phyloP scores from a whole-genome alignment of 768 basidiomycete genomes.

The Naganishia friedmannii region DNA sequence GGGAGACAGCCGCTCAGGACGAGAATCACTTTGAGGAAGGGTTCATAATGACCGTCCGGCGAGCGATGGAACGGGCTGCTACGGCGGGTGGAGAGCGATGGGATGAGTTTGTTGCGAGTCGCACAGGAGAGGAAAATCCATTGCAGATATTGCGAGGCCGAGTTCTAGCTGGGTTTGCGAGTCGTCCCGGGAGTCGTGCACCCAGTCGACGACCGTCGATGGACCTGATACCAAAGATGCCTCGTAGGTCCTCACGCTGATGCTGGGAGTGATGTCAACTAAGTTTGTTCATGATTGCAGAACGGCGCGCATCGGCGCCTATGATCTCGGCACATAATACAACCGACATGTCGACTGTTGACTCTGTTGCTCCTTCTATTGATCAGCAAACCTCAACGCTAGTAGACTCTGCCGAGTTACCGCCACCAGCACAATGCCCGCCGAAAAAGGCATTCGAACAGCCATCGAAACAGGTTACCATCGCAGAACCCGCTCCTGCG shows the following conservation, averaged over 20 bases:
- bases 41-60: conserved; percentile 43
- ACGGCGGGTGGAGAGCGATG: conserved; percentile 19
- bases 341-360: conserved; percentile 22
- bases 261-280: neutral
- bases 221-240: conserved; percentile 25
- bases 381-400: conserved; percentile 13
- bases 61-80: conserved; percentile 40
- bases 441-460: conserved; percentile 18
- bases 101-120: conserved; percentile 25
- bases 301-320: conserved; percentile 14
- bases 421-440: conserved; percentile 7
- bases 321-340: neutral
- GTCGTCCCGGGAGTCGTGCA: conserved; percentile 34
- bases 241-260: neutral
- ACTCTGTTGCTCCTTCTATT: conserved; percentile 13
- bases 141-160: conserved; percentile 16
- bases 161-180: conserved; percentile 27
- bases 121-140: conserved; percentile 8
- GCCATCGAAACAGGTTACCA: conserved; percentile 22
- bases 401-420: conserved; percentile 10
- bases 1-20: conserved; percentile 47
- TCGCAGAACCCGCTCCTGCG: conserved; percentile 17
- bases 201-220: conserved; percentile 39
- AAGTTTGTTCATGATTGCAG: neutral
- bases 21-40: conserved; percentile 34